A percentile compares a stretch with the other conserved stretches of the same genome.
These are phyloP conservation scores for Metschnikowia chrysomelidarum DNA, from an alignment of 805 yeast species.

Conservation along the genomic window DNA sequence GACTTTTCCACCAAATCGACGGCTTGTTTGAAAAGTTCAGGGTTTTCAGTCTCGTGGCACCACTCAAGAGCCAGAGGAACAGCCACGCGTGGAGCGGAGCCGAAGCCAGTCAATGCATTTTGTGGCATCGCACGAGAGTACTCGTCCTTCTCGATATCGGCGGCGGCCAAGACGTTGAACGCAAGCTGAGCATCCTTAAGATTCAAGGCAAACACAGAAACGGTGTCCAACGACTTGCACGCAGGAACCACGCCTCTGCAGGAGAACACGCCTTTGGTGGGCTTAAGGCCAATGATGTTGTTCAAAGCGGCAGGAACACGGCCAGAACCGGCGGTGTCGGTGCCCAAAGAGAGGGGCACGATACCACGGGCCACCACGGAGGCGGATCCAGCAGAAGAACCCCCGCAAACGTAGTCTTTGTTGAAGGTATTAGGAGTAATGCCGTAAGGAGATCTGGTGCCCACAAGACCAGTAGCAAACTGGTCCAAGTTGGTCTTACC, in stretches of 20 bases:
- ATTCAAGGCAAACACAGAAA: conserved; percentile 77
- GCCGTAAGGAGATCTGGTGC: conserved; percentile 94
- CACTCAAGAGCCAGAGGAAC: conserved; percentile 73
- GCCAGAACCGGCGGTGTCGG: conserved; percentile 98
- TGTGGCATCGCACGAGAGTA: conserved; percentile 76
- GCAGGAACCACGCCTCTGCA: conserved; percentile 96
- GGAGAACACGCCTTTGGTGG: conserved; percentile 85
- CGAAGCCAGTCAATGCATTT: conserved; percentile 60
- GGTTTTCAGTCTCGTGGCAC: conserved; percentile 81
- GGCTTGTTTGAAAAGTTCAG: conserved; percentile 62
- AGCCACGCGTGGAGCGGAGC: conserved; percentile 63
- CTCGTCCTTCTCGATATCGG: conserved; percentile 67
- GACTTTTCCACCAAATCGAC: conserved; percentile 44
- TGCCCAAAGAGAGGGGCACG: conserved; percentile 87
- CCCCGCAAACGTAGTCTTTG: conserved; percentile 82
- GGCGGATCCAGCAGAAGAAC: conserved; percentile 96
- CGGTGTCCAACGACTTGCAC: conserved; percentile 91
- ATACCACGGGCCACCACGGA: conserved; percentile 85
- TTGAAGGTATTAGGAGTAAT: conserved; percentile 78
- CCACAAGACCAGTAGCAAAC: conserved; percentile 96
- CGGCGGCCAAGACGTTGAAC: conserved; percentile 67
- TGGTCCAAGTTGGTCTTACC: conserved; percentile 97
- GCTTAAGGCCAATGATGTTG: conserved; percentile 89
- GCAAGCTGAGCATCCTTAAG: conserved; percentile 80
- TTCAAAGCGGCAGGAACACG: conserved; percentile 96